Conservation (phyloP, 768 basidiomycete genomes). For the Gloeopeniophorella convolvens region DNA sequence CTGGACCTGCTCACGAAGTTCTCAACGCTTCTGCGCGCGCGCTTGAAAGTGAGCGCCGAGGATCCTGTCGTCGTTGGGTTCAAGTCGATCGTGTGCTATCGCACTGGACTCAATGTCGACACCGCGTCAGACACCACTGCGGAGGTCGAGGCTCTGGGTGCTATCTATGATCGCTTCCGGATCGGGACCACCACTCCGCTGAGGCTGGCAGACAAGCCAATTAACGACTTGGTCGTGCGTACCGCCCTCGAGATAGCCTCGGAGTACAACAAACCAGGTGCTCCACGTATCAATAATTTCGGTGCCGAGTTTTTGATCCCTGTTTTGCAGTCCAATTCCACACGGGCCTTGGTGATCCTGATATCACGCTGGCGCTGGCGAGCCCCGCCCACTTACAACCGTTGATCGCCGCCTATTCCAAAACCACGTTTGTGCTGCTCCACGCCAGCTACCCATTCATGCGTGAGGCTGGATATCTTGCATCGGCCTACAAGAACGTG, state of each 20-base stretch:
- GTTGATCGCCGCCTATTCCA: constrained; percentile 55
- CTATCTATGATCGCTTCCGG: constrained; percentile 22
- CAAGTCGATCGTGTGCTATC: constrained; percentile 75
- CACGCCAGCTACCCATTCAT: constrained; percentile 77
- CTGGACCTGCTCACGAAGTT: constrained; percentile 9
- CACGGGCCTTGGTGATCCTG: constrained; percentile 73
- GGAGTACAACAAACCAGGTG: constrained; percentile 54
- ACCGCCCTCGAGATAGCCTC: constrained; percentile 48
- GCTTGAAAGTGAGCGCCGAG: constrained; percentile 33
- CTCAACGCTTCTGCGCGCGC: constrained; percentile 33
- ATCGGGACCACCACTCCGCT: constrained; percentile 30
- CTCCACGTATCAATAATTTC: too few species aligned
- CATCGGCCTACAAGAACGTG: constrained; percentile 65
- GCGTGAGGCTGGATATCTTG: constrained; percentile 71
- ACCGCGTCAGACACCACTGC: constrained; percentile 23
- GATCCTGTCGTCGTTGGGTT: constrained; percentile 54
- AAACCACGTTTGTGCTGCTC: constrained; percentile 58
- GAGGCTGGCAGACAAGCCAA: constrained; percentile 50
- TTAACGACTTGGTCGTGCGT: constrained; percentile 65
- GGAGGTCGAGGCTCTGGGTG: neutral
- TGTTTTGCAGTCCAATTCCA: constrained; percentile 66
- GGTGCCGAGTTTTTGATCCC: constrained; percentile 21
- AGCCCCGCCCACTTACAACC: constrained; percentile 65
- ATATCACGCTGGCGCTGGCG: constrained; percentile 50
- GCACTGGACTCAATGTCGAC: constrained; percentile 61